phyloP scores from a whole-genome alignment of 2,329 filamentous ascomycete genomes.

The Aspergillus versicolor region DNA sequence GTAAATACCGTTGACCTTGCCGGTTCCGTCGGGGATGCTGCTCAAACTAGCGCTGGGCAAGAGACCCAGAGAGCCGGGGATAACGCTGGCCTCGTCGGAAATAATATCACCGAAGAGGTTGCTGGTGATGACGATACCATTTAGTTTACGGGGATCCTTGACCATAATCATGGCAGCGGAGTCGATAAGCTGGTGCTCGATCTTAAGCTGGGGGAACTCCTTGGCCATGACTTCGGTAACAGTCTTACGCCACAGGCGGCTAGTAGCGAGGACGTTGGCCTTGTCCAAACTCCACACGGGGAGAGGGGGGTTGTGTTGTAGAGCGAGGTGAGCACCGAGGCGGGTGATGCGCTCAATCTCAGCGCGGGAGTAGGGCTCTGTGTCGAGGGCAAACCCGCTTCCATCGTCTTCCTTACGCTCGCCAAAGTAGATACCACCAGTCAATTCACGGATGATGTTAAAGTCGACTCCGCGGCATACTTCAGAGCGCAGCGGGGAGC shows the following conservation, averaged over 20 bases:
- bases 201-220: conserved; percentile 83
- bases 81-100: conserved; percentile 90
- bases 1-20: conserved; percentile 88
- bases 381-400: conserved; percentile 76
- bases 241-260: conserved; percentile 82
- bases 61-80: conserved; percentile 85
- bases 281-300: conserved; percentile 90
- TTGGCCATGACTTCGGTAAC: conserved; percentile 80
- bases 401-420: conserved; percentile 75
- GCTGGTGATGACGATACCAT: conserved; percentile 87
- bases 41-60: conserved; percentile 84
- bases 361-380: conserved; percentile 76
- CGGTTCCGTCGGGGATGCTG: conserved; percentile 81
- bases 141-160: conserved; percentile 84
- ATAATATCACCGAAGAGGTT: conserved; percentile 98
- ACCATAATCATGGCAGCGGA: conserved; percentile 97
- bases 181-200: conserved; percentile 90
- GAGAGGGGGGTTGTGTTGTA: conserved; percentile 71
- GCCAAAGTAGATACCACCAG: conserved; percentile 93
- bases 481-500: conserved; percentile 81
- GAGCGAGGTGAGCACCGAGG: conserved; percentile 76
- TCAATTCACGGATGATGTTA: conserved; percentile 88
- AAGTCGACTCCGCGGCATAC: conserved; percentile 88
- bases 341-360: conserved; percentile 89
- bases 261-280: conserved; percentile 92